phyloP scores from a whole-genome alignment of 495 filamentous ascomycete genomes.

The Neurospora sp. region DNA sequence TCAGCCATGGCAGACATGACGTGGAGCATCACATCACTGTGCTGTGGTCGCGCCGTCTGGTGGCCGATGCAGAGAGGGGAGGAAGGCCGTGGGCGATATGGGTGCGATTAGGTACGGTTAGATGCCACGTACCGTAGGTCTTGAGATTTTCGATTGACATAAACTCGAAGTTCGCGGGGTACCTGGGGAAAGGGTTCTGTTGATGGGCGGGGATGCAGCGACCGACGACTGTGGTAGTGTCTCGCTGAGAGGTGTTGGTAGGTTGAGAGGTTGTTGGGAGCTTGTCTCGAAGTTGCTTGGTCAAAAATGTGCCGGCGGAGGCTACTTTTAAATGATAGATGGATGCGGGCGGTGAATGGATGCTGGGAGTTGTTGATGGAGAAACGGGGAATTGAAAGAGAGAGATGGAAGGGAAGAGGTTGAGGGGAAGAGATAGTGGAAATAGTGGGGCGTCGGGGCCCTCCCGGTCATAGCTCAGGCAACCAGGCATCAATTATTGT shows the following conservation, averaged over 20 bases:
- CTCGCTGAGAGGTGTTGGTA: conserved; percentile 17
- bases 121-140: conserved; percentile 76
- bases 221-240: conserved; percentile 33
- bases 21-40: not conserved
- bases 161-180: conserved; percentile 61
- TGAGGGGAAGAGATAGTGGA: conserved; percentile 18
- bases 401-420: conserved; percentile 8
- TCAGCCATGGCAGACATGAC: not conserved
- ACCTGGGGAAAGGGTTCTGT: conserved; percentile 34
- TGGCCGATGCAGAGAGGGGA: not conserved
- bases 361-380: conserved; percentile 19
- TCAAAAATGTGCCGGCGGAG: not conserved
- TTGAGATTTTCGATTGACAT: conserved; percentile 99
- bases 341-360: conserved; percentile 9
- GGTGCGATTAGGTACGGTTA: conserved; percentile 19
- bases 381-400: conserved; percentile 11
- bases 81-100: not conserved
- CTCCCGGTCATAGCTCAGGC: conserved; percentile 9
- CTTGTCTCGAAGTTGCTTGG: not conserved
- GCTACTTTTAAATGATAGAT: conserved; percentile 5
- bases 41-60: not conserved
- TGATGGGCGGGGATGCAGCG: conserved; percentile 28
- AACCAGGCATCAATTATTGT: conserved; percentile 15
- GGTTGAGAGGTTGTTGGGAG: conserved; percentile 5
- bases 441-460: conserved; percentile 14